Conservation (phyloP, 2,329 filamentous ascomycete species). For the Calonectria crousiana region DNA sequence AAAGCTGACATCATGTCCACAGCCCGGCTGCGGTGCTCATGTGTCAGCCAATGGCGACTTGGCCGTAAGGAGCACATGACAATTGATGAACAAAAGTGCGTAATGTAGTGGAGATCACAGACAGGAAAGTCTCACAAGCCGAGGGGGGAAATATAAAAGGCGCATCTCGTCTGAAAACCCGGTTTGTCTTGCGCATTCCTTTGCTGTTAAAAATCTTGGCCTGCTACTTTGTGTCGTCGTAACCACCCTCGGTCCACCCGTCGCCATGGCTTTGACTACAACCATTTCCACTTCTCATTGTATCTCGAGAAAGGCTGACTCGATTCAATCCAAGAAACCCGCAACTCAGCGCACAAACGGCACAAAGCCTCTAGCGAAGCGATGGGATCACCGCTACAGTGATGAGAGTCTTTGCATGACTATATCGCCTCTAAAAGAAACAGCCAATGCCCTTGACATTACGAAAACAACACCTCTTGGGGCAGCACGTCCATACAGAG, state of each 20-base stretch:
- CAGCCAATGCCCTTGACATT: conserved; percentile 3
- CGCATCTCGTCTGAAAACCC: too few species aligned
- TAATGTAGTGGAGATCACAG: background rate
- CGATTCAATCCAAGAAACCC: background rate
- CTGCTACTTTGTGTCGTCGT: background rate
- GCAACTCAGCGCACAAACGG: background rate
- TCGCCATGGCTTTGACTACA: background rate
- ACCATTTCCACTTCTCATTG: background rate
- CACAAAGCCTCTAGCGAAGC: background rate
- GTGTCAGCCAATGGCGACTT: background rate
- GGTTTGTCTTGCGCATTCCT: background rate
- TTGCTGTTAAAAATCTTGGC: background rate
- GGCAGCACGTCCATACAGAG: background rate
- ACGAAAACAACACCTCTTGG: background rate
- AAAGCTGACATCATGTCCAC: background rate
- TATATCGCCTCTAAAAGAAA: background rate
- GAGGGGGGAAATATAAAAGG: background rate
- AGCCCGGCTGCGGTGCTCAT: background rate
- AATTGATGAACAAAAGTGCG: background rate
- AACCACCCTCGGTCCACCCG: background rate
- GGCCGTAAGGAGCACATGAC: background rate
- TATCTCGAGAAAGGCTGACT: background rate
- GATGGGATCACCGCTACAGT: background rate
- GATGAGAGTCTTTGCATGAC: background rate
- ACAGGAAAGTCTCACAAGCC: background rate